Evolutionary conservation across 305 asterid species (phyloP).

Genomic region (Nicotiana rustica): DNA sequence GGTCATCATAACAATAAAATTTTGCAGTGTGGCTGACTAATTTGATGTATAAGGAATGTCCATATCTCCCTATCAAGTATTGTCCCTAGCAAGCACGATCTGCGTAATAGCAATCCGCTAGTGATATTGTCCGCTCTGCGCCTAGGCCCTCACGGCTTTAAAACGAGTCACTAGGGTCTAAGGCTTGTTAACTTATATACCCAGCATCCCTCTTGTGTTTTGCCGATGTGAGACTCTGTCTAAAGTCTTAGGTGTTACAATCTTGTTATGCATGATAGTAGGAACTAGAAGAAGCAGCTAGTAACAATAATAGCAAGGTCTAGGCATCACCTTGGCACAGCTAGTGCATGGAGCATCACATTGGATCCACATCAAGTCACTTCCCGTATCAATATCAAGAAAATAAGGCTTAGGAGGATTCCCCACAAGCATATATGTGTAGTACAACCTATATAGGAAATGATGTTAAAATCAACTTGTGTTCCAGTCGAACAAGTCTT

Average conservation of each 20-base stretch:
- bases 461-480: constrained; percentile 17
- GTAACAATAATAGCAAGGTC: neutral
- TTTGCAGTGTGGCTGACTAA: neutral
- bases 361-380: constrained; percentile 85
- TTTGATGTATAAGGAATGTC: neutral
- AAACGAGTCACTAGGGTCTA: too few relatives aligned
- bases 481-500: neutral
- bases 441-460: constrained; percentile 60
- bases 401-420: constrained; percentile 80
- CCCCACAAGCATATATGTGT: constrained; percentile 67
- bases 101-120: too few relatives aligned
- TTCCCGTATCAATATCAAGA: constrained; percentile 81
- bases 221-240: too few relatives aligned
- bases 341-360: constrained; percentile 92
- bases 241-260: too few relatives aligned
- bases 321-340: constrained; percentile 70
- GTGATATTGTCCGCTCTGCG: too few relatives aligned
- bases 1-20: neutral
- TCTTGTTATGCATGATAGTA: neutral
- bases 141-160: too few relatives aligned
- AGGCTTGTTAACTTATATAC: too few relatives aligned
- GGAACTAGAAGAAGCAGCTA: constrained; percentile 18
- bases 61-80: constrained; percentile 14
- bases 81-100: neutral
- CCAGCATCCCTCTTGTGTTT: too few relatives aligned